These are phyloP conservation scores for Aspergillus kassunensis DNA, from an alignment of 495 filamentous ascomycete species.

Conservation along the genomic window DNA sequence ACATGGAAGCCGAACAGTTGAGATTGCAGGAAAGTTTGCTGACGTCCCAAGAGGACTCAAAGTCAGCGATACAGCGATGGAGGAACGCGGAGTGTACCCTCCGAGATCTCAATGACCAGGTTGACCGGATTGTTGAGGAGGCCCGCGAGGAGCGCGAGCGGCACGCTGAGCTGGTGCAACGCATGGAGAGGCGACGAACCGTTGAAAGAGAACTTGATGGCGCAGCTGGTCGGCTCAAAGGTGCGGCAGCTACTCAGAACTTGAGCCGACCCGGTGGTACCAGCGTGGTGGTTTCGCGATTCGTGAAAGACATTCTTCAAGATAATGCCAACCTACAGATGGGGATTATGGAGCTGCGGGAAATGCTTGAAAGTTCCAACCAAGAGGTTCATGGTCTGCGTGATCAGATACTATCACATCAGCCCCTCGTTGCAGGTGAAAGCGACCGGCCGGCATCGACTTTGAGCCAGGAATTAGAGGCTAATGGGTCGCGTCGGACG, in stretches of 20 bases:
- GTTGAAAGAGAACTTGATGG: constrained; percentile 74
- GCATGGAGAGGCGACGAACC: constrained; percentile 70
- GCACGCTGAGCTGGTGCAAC: constrained; percentile 73
- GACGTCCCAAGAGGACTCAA: constrained; percentile 64
- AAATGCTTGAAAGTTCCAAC: constrained; percentile 90
- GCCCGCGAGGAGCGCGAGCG: constrained; percentile 76
- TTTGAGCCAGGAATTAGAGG: constrained; percentile 65
- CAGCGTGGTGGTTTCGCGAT: constrained; percentile 81
- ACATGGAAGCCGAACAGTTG: constrained; percentile 77
- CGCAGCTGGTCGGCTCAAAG: constrained; percentile 72
- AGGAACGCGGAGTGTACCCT: constrained; percentile 73
- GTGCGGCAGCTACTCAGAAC: constrained; percentile 64
- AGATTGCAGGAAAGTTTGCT: constrained; percentile 62
- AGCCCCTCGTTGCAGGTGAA: constrained; percentile 50
- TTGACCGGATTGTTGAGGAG: constrained; percentile 85
- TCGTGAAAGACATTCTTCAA: constrained; percentile 91
- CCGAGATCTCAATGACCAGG: constrained; percentile 71
- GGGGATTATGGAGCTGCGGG: constrained; percentile 82
- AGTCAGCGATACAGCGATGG: constrained; percentile 75
- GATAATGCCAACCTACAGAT: constrained; percentile 92
- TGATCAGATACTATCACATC: constrained; percentile 78
- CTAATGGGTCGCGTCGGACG: constrained; percentile 45
- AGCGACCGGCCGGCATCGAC: constrained; percentile 37
- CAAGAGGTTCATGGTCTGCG: constrained; percentile 84
- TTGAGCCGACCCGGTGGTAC: constrained; percentile 51